Evolutionary conservation across 495 filamentous ascomycete species (phyloP), one percentile per base, ranked within the genome.

Genomic region (Lentithecium fluviatile): DNA sequence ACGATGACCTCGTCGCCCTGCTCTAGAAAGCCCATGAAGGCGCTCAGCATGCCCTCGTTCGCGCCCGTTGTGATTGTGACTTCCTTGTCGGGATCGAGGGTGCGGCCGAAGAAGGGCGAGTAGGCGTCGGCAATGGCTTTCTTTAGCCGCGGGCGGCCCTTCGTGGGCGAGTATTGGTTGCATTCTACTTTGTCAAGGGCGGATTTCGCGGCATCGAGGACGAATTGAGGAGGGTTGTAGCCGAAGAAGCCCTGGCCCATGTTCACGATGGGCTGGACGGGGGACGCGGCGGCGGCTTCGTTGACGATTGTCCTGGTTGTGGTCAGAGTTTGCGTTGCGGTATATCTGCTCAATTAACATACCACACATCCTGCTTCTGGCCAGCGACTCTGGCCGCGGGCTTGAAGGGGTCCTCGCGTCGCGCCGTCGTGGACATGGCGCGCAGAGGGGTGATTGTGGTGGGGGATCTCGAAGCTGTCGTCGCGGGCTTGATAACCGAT

Each of bases 241-340:
- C 94, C 94, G 74, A 94, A 95, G 79, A 95, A 95, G n/a, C 91
- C 91, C 75, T 96, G 91, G 50, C 91, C 91, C 86, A 96, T 91
- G 75, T 95, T 96, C 62, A 95, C 84, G 66, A 97, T 93, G 57
- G 91, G 90, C 70, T 95, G 90, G 46, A 88, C 85, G 7, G 92
- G 89, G 10, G 91, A 96, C 6, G 88, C 88, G 6, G 82, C 82
- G 0, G 85, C 85, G 0, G 89, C 94, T 79, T 97, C 94, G 67
- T 98, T 98, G 78, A 98, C 85, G 73, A 96, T 95, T 38, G 88
- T 86, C 90, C 90, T 95, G 37, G 13, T 6, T 0, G 2, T 34
- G 42, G 12, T 29, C 6, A 36, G 1, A 38, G 37, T 17, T 8
- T 47, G 26, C 7, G 12, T 17, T 23, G 26, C 1, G 20, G 11